These are phyloP conservation scores for Dactylorhiza incarnata DNA, from an alignment of 106 monocot species.

Conservation along the genomic window DNA sequence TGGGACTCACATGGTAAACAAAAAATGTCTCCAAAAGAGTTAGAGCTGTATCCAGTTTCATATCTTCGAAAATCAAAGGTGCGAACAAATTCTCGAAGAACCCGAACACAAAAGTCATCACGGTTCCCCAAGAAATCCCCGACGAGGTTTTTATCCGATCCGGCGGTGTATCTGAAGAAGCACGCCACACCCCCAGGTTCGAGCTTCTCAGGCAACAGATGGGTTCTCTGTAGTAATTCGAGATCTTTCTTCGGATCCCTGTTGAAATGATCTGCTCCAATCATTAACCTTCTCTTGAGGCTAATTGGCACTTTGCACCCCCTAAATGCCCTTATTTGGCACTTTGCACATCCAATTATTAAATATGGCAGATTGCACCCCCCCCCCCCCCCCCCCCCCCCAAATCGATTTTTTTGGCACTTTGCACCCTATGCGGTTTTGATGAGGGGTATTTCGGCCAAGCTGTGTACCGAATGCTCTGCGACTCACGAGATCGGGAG, in stretches of 20 bases:
- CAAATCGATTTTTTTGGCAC: too few species aligned
- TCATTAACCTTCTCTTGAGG: conserved; percentile 51
- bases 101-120: conserved; percentile 61
- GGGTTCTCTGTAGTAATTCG: conserved; percentile 51
- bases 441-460: too few species aligned
- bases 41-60: conserved; percentile 57
- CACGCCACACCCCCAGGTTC: conserved; percentile 57
- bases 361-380: too few species aligned
- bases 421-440: too few species aligned
- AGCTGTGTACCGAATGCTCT: too few species aligned
- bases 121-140: conserved; percentile 67
- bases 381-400: too few species aligned
- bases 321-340: too few species aligned
- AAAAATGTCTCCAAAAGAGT: conserved; percentile 55
- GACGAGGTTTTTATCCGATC: conserved; percentile 54
- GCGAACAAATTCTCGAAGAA: conserved; percentile 55
- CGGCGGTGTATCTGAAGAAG: conserved; percentile 55
- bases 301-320: too few species aligned
- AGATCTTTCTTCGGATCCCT: conserved; percentile 53
- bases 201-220: conserved; percentile 65
- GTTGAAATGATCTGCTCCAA: conserved; percentile 63
- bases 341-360: too few species aligned
- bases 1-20: conserved; percentile 67
- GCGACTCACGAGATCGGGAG: too few species aligned
- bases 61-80: conserved; percentile 64